Evolutionary conservation across 768 basidiomycete genomes (phyloP), one percentile per base, ranked within the genome.

Genomic region (Kwoniella europaea): DNA sequence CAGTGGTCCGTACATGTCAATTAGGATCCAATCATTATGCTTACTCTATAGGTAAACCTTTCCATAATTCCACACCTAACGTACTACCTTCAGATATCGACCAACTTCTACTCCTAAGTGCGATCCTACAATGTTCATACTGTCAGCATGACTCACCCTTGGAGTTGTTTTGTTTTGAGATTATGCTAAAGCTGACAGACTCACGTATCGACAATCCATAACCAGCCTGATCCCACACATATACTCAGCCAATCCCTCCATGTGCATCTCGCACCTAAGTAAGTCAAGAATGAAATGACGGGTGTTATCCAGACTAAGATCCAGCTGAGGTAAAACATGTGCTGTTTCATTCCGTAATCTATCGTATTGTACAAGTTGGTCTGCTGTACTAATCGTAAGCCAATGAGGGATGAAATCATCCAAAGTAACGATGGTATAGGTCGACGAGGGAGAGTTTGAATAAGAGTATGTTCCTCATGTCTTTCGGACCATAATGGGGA

Each of bases 221-320:
- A 65, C 53, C 68, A 81, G 0, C 59, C 76, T 27, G 27, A 27
- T 27, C 27, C 27, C 27, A 27, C 27, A 27, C 27, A 27, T 27
- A 27, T 27, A 27, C 27, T 27, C 27, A 27, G 27, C 1, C 56
- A 29, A 29, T 71, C 78, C 1, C 53, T 57, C 63, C 63, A 66
- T 1, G 62, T 65, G 18, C 71, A 63, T 41, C 63, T 62, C n/a
- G 74, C 80, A 3, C 82, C 82, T 6, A 83, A 66, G 24, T 22
- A 74, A 5, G 79, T 79, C 64, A 83, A 70, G 24, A 69, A 74
- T 2, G 67, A 77, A n/a, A 82, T 74, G 4, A 83, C 80, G 24
- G 82, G 82, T 1, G 67, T 68, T 29, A 82, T 78, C 82, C 82
- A 83, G 18, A 78, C 64, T 16, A 83, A 61, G 24, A 82, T 83